These are phyloP conservation scores for Candida tibetensis DNA, from an alignment of 805 yeast species.

Conservation along the genomic window DNA sequence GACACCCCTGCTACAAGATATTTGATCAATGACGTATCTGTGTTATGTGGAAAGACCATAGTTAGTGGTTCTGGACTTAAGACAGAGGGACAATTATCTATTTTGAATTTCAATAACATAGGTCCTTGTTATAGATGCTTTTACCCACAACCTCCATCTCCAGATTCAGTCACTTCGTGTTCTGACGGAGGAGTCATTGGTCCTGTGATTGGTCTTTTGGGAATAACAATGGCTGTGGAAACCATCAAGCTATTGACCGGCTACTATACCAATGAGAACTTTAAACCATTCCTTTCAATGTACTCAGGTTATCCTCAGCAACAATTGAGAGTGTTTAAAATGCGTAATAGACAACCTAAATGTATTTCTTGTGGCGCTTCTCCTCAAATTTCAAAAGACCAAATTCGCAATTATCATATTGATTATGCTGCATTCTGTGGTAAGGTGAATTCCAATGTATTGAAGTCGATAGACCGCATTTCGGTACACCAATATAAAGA, in stretches of 20 bases:
- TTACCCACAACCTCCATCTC: constrained; percentile 87
- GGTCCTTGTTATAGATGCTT: constrained; percentile 97
- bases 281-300: constrained; percentile 65
- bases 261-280: constrained; percentile 46
- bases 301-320: constrained; percentile 69
- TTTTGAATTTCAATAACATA: constrained; percentile 58
- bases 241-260: constrained; percentile 70
- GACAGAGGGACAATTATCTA: constrained; percentile 85
- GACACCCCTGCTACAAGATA: constrained; percentile 90
- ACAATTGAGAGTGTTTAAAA: constrained; percentile 67
- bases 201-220: constrained; percentile 92
- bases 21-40: constrained; percentile 81
- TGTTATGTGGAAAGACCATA: constrained; percentile 61
- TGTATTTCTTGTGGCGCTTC: constrained; percentile 66
- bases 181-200: constrained; percentile 94
- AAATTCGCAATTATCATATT: constrained; percentile 45
- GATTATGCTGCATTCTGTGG: constrained; percentile 83
- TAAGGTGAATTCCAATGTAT: constrained; percentile 41
- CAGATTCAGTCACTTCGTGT: constrained; percentile 78
- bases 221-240: constrained; percentile 85
- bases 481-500: constrained; percentile 36
- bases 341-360: constrained; percentile 60
- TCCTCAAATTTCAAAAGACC: constrained; percentile 48
- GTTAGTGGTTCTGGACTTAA: constrained; percentile 91
- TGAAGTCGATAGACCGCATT: constrained; percentile 46